A percentile compares a stretch with the other conserved stretches of the same genome.
Evolutionary conservation across 257 asterid genomes (phyloP).

Genomic region (Thymus quinquecostatus): DNA sequence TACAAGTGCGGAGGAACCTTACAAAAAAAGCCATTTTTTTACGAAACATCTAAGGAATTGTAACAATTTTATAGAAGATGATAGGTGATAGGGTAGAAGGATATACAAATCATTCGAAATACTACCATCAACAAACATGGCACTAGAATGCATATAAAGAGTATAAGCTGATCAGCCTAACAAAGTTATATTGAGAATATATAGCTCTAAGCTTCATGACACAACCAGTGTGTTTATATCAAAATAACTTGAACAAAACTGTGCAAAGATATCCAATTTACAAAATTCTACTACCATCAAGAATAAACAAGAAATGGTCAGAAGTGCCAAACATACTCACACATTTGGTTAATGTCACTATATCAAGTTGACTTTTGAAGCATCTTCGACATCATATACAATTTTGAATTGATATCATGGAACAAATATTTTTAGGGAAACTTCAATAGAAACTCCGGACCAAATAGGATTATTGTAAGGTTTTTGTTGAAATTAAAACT

Average conservation of each 20-base stretch:
- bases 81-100: not conserved
- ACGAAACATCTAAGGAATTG: not conserved
- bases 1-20: slow-evolving; percentile 69
- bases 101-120: not conserved
- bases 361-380: not conserved
- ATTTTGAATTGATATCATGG: not conserved
- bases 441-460: not conserved
- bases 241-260: not conserved
- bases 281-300: not conserved
- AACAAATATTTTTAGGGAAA: not conserved
- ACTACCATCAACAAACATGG: not conserved
- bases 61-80: not conserved
- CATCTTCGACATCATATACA: not conserved
- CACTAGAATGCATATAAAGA: not conserved
- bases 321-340: not conserved
- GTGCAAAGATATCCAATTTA: not conserved
- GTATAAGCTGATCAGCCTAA: not conserved
- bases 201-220: not conserved
- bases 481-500: not conserved
- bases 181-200: not conserved
- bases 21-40: slow-evolving; percentile 17
- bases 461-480: not conserved
- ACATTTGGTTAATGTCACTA: not conserved
- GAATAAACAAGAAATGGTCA: not conserved
- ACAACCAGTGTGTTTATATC: not conserved